Conservation (phyloP, 192 early-diverging fungal species). For the Backusella parvicylindrica region DNA sequence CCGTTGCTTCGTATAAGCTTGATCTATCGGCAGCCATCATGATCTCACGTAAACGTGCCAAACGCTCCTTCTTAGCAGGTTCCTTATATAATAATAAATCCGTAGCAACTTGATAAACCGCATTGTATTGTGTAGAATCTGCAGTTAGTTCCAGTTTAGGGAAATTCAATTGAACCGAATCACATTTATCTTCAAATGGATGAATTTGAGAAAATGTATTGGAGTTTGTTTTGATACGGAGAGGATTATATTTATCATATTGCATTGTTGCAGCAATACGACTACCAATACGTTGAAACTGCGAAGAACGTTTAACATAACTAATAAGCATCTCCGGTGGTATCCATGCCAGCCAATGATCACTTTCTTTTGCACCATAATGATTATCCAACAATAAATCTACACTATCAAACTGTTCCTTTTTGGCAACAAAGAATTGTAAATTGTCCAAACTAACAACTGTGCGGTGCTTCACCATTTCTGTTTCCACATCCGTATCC, state of each 20-base stretch:
- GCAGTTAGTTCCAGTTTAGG: slow-evolving; percentile 71
- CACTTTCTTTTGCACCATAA: slow-evolving; percentile 39
- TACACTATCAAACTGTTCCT: slow-evolving; percentile 42
- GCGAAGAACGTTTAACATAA: slow-evolving; percentile 36
- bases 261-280: slow-evolving; percentile 51
- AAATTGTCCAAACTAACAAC: slow-evolving; percentile 61
- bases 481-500: slow-evolving; percentile 31
- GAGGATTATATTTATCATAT: slow-evolving; percentile 65
- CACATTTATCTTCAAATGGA: slow-evolving; percentile 55
- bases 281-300: slow-evolving; percentile 61
- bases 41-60: slow-evolving; percentile 71
- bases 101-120: slow-evolving; percentile 68
- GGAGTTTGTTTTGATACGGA: slow-evolving; percentile 53
- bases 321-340: slow-evolving; percentile 65
- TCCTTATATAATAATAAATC: slow-evolving; percentile 84
- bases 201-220: slow-evolving; percentile 13
- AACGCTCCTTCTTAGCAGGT: slow-evolving; percentile 69
- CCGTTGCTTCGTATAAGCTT: slow-evolving; percentile 54
- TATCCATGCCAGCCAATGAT: slow-evolving; percentile 67
- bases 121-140: slow-evolving; percentile 72
- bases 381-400: slow-evolving; percentile 40
- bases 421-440: slow-evolving; percentile 58
- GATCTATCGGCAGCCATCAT: slow-evolving; percentile 77
- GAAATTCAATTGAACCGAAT: slow-evolving; percentile 67
- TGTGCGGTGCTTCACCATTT: slow-evolving; percentile 59